Evolutionary conservation across 2,329 filamentous ascomycete genomes (phyloP).

Genomic region (Lachnellula suecica): DNA sequence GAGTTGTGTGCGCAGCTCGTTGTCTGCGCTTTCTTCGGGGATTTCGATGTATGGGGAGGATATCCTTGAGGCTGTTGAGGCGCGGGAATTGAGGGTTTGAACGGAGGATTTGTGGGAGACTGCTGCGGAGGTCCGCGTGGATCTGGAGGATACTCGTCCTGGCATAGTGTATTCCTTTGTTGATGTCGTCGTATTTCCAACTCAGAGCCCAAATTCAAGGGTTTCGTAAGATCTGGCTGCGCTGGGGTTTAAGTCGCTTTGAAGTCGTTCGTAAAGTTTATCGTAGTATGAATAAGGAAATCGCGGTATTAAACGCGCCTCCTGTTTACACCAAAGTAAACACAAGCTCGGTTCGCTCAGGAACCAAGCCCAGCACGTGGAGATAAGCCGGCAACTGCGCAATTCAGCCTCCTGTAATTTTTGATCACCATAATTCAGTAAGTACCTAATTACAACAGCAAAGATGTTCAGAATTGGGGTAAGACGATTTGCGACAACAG

Average conservation of each 20-base stretch:
- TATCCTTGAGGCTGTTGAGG: slow-evolving; percentile 40
- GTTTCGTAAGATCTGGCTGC: neutral
- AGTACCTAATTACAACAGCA: slow-evolving; percentile 3
- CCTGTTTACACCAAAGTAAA: too few relatives aligned
- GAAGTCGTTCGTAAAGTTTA: neutral
- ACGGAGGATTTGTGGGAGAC: slow-evolving; percentile 41
- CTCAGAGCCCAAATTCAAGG: neutral
- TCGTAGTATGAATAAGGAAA: neutral
- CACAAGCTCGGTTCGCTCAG: neutral
- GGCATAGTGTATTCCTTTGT: slow-evolving; percentile 38
- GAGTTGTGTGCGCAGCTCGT: slow-evolving; percentile 70
- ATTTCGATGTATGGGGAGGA: slow-evolving; percentile 42
- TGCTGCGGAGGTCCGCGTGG: slow-evolving; percentile 36
- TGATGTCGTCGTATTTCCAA: neutral
- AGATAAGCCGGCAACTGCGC: slow-evolving; percentile 5
- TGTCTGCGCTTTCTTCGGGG: slow-evolving; percentile 72
- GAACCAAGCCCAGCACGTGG: slow-evolving; percentile 1
- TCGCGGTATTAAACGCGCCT: neutral
- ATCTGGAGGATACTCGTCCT: slow-evolving; percentile 42
- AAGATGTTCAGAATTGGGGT: slow-evolving; percentile 55
- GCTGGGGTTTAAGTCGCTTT: too few relatives aligned
- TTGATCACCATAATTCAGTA: neutral
- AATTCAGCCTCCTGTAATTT: neutral
- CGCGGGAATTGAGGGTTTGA: slow-evolving; percentile 37
- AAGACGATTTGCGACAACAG: slow-evolving; percentile 56